phyloP scores from a whole-genome alignment of 352 stramenopile species.

The Pythium guiyangense region DNA sequence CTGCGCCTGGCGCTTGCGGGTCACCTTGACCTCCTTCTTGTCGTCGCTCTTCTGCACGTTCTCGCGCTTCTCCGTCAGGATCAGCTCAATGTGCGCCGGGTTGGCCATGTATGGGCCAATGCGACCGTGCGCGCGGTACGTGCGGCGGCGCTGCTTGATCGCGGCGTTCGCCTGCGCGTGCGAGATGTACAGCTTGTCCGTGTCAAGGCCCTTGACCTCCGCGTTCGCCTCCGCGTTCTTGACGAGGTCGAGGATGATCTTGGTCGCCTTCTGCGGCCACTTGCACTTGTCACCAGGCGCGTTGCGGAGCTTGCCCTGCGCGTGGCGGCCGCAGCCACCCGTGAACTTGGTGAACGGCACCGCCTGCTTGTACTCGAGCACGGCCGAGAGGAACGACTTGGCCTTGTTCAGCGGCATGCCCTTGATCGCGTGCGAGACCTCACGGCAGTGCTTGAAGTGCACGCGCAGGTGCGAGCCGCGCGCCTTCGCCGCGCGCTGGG shows the following conservation, averaged over 20 bases:
- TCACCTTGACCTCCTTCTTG: conserved; percentile 75
- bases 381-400: conserved; percentile 94
- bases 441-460: conserved; percentile 99
- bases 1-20: conserved; percentile 87
- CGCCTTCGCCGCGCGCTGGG: conserved; percentile 90
- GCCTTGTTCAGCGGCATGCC: conserved; percentile 95
- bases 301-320: conserved; percentile 94
- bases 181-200: conserved; percentile 95
- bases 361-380: conserved; percentile 97
- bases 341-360: conserved; percentile 99
- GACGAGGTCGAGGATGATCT: conserved; percentile 98
- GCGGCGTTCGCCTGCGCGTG: conserved; percentile 98
- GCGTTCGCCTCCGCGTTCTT: conserved; percentile 99
- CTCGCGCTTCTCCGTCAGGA: conserved; percentile 95
- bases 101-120: conserved; percentile 99
- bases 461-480: conserved; percentile 96
- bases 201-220: conserved; percentile 97
- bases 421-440: conserved; percentile 98
- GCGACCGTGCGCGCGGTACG: conserved; percentile 97
- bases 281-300: conserved; percentile 96
- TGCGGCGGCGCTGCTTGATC: conserved; percentile 97
- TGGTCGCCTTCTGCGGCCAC: conserved; percentile 98
- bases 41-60: conserved; percentile 92
- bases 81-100: conserved; percentile 99
- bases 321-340: conserved; percentile 96